Conservation (phyloP, 2,329 filamentous ascomycete species). For the Pseudogymnoascus sp. region DNA sequence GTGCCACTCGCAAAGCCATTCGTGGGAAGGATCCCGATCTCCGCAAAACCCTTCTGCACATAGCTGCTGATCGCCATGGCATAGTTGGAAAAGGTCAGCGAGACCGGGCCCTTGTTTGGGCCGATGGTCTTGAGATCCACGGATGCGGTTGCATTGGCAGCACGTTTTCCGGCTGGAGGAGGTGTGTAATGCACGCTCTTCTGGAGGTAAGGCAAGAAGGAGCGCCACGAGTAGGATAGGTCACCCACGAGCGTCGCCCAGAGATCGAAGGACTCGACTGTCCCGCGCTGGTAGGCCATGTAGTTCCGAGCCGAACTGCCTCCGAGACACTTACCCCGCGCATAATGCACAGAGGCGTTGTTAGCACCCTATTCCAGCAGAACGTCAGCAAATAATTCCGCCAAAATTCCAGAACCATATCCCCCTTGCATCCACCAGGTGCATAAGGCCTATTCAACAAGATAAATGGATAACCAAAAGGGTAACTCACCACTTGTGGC, state of each 20-base stretch:
- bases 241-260: slow-evolving; percentile 34
- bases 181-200: slow-evolving; percentile 32
- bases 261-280: slow-evolving; percentile 28
- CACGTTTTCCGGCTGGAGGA: slow-evolving; percentile 12
- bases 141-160: slow-evolving; percentile 10
- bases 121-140: background rate
- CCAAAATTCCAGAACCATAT: background rate
- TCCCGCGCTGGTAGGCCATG: slow-evolving; percentile 32
- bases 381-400: slow-evolving; percentile 11
- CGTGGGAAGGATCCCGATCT: slow-evolving; percentile 13
- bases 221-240: slow-evolving; percentile 33
- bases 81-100: slow-evolving; percentile 12
- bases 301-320: slow-evolving; percentile 26
- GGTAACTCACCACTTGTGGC: slow-evolving; percentile 17
- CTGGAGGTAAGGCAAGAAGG: slow-evolving; percentile 32
- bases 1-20: slow-evolving; percentile 18
- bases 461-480: background rate
- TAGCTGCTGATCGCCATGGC: slow-evolving; percentile 16
- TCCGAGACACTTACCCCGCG: slow-evolving; percentile 26
- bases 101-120: background rate
- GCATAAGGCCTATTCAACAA: slow-evolving; percentile 2
- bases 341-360: slow-evolving; percentile 20
- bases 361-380: slow-evolving; percentile 12
- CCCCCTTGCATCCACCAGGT: background rate
- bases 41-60: slow-evolving; percentile 12